A percentile compares a stretch with the other conserved stretches of the same genome.
Conservation (phyloP, 2,329 filamentous ascomycete species). For the Pseudocercospora fuligena region DNA sequence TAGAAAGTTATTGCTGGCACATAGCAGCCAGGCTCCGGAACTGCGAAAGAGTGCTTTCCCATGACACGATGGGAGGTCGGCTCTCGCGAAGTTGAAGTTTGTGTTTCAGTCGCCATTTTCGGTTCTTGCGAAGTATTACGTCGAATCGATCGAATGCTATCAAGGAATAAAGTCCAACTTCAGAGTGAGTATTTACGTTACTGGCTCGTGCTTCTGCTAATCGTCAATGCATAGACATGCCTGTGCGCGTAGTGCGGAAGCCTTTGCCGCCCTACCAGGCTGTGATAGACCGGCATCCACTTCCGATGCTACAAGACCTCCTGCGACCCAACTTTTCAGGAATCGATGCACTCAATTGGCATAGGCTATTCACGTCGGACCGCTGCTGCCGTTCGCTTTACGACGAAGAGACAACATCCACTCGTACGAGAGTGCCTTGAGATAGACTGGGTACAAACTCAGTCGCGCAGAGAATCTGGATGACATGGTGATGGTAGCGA, state of each 20-base stretch:
- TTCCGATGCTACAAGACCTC: not conserved
- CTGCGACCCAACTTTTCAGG: not conserved
- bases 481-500: too few species aligned
- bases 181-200: not conserved
- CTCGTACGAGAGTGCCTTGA: not conserved
- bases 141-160: too few species aligned
- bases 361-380: not conserved
- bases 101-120: not conserved
- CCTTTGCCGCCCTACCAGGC: not conserved
- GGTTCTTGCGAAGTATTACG: not conserved
- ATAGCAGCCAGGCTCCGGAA: slow-evolving; percentile 17
- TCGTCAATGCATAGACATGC: not conserved
- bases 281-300: not conserved
- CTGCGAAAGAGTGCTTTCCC: not conserved
- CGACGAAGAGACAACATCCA: not conserved
- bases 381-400: not conserved
- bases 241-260: not conserved
- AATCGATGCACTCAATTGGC: not conserved
- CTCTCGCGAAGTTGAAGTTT: not conserved
- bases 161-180: too few species aligned
- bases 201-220: not conserved
- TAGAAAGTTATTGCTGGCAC: slow-evolving; percentile 48
- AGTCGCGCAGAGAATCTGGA: too few species aligned
- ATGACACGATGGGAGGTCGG: not conserved
- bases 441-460: not conserved